Percentiles rank a stretch among this genome's conserved stretches.
phyloP scores from a whole-genome alignment of 257 asterid species.

The Orobanche coerulescens region DNA sequence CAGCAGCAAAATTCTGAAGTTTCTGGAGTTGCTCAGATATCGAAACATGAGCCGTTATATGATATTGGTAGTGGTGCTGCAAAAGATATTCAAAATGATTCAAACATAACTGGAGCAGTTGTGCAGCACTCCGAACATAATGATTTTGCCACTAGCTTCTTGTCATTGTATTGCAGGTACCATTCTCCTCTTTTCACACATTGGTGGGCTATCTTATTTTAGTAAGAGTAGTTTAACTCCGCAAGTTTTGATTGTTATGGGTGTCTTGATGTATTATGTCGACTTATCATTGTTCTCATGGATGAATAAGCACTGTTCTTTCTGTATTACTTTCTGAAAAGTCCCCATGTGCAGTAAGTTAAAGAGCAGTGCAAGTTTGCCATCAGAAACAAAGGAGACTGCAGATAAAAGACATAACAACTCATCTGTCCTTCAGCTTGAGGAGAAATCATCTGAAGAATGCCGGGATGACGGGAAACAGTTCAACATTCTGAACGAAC shows the following conservation, averaged over 20 bases:
- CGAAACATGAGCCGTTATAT: slow-evolving; percentile 18
- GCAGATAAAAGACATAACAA: slow-evolving; percentile 31
- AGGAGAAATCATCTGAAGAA: slow-evolving; percentile 37
- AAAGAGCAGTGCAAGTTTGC: slow-evolving; percentile 32
- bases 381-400: slow-evolving; percentile 28
- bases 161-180: slow-evolving; percentile 84
- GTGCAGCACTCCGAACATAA: slow-evolving; percentile 39
- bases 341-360: slow-evolving; percentile 37
- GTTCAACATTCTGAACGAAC: slow-evolving; percentile 24
- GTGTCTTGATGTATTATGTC: background rate
- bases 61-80: slow-evolving; percentile 22
- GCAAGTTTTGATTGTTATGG: background rate
- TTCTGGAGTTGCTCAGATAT: slow-evolving; percentile 25
- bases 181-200: slow-evolving; percentile 6
- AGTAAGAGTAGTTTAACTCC: background rate
- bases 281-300: background rate
- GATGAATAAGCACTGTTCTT: slow-evolving; percentile 12
- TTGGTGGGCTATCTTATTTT: background rate
- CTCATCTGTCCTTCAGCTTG: slow-evolving; percentile 34
- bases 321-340: slow-evolving; percentile 21
- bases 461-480: slow-evolving; percentile 28
- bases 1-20: slow-evolving; percentile 20
- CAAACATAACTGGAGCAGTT: slow-evolving; percentile 16
- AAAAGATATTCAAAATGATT: slow-evolving; percentile 27
- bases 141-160: slow-evolving; percentile 51